Conservation (phyloP, 495 filamentous ascomycete genomes). For the Lindgomyces ingoldianus region DNA sequence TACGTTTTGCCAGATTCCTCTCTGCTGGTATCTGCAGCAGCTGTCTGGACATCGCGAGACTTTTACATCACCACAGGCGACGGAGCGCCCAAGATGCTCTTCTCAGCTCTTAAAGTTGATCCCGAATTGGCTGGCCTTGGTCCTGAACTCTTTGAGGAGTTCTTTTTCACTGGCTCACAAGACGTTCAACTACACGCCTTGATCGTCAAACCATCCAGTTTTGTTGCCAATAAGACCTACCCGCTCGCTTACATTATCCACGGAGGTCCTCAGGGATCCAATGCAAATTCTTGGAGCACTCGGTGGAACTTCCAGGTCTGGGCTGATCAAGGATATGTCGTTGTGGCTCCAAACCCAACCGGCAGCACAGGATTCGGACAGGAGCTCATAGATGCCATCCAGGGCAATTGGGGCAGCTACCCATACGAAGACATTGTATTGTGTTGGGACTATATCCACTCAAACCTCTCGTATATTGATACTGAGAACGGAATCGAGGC, state of each 20-base stretch:
- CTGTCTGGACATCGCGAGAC: conserved; percentile 45
- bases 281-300: conserved; percentile 53
- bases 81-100: conserved; percentile 36
- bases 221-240: conserved; percentile 52
- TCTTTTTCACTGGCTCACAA: conserved; percentile 40
- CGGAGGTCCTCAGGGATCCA: conserved; percentile 56
- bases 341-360: conserved; percentile 57
- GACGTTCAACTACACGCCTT: conserved; percentile 48
- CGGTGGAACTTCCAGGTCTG: conserved; percentile 57
- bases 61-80: conserved; percentile 44
- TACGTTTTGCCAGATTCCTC: conserved; percentile 44
- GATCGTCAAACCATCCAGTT: conserved; percentile 49
- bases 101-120: conserved; percentile 42
- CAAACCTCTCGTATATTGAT: conserved; percentile 54
- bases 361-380: conserved; percentile 56
- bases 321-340: conserved; percentile 61
- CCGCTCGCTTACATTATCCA: conserved; percentile 56
- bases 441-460: conserved; percentile 52
- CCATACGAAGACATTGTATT: conserved; percentile 60
- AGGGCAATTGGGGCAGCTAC: conserved; percentile 54
- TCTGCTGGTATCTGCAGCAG: conserved; percentile 43
- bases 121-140: conserved; percentile 28
- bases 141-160: conserved; percentile 42
- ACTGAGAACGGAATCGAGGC: conserved; percentile 53
- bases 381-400: conserved; percentile 51